These are phyloP conservation scores for Cercophora samala DNA, from an alignment of 495 filamentous ascomycete genomes.

Conservation along the genomic window DNA sequence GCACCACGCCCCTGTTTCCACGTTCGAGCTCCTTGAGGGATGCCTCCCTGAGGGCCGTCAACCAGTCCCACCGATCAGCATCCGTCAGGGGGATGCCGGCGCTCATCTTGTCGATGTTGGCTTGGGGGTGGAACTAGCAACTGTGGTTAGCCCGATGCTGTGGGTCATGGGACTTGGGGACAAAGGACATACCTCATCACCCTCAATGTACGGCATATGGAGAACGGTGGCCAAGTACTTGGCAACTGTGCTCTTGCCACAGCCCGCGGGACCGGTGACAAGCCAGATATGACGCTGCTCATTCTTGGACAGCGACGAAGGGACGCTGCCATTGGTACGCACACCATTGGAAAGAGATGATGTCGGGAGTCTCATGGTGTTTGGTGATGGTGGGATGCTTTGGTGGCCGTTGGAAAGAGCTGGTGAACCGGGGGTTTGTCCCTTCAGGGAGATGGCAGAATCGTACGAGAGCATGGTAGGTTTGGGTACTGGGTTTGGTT, in stretches of 20 bases:
- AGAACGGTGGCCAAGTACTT: constrained; percentile 68
- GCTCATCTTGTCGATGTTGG: constrained; percentile 94
- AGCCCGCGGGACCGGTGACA: constrained; percentile 95
- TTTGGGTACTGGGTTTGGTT: neutral
- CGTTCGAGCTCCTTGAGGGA: constrained; percentile 61
- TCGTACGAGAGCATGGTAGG: constrained; percentile 45
- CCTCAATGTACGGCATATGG: constrained; percentile 82
- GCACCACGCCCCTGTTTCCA: constrained; percentile 71
- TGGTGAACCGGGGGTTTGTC: constrained; percentile 31
- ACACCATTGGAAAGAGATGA: constrained; percentile 29
- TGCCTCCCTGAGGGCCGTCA: constrained; percentile 80
- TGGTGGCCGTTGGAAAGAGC: constrained; percentile 35
- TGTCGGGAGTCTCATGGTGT: constrained; percentile 30
- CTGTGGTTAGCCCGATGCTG: neutral
- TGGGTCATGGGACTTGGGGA: constrained; percentile 10
- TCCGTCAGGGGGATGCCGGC: constrained; percentile 85
- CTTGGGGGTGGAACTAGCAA: constrained; percentile 72
- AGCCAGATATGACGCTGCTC: constrained; percentile 84
- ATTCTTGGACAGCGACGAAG: constrained; percentile 26
- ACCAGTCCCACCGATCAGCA: constrained; percentile 97
- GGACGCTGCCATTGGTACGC: constrained; percentile 24
- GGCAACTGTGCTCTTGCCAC: constrained; percentile 93
- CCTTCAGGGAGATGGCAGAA: constrained; percentile 37
- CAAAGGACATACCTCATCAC: constrained; percentile 75
- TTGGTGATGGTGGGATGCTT: constrained; percentile 35